Conservation (phyloP, 2,329 filamentous ascomycete genomes). For the Talaromyces albobiverticillius region DNA sequence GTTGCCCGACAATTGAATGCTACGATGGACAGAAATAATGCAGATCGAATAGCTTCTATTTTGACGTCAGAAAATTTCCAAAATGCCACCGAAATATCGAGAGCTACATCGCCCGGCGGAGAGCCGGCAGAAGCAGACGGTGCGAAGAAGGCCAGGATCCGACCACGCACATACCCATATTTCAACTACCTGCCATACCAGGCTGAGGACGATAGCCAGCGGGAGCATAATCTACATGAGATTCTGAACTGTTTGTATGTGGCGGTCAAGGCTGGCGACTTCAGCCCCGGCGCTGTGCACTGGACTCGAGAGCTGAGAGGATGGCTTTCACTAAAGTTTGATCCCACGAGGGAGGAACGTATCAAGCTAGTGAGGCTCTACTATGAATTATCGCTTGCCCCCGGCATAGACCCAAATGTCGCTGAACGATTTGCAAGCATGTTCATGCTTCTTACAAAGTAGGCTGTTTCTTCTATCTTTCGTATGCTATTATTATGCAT, state of each 20-base stretch:
- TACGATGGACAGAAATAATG: slow-evolving; percentile 35
- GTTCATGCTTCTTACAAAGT: slow-evolving; percentile 96
- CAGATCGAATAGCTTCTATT: slow-evolving; percentile 23
- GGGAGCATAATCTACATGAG: slow-evolving; percentile 75
- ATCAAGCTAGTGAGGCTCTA: slow-evolving; percentile 85
- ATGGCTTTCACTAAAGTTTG: slow-evolving; percentile 96
- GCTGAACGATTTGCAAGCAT: slow-evolving; percentile 93
- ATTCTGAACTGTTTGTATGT: slow-evolving; percentile 95
- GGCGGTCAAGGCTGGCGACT: slow-evolving; percentile 86
- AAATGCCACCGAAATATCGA: slow-evolving; percentile 67
- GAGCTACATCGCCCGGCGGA: slow-evolving; percentile 77
- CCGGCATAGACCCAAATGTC: slow-evolving; percentile 76
- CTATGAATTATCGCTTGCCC: slow-evolving; percentile 88
- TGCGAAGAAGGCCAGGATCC: slow-evolving; percentile 63
- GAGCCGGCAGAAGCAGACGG: slow-evolving; percentile 49
- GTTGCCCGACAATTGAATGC: slow-evolving; percentile 10
- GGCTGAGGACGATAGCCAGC: slow-evolving; percentile 74
- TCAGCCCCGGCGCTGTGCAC: slow-evolving; percentile 86
- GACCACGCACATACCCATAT: slow-evolving; percentile 89
- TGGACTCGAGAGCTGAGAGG: slow-evolving; percentile 95
- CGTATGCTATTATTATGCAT: not conserved
- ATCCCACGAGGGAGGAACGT: slow-evolving; percentile 80
- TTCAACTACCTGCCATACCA: slow-evolving; percentile 84
- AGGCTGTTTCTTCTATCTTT: slow-evolving; percentile 16
- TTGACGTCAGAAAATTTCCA: slow-evolving; percentile 37